Base-by-base conservation (phyloP, 1,139 yeast species). In the Candida neerlandica region DNA sequence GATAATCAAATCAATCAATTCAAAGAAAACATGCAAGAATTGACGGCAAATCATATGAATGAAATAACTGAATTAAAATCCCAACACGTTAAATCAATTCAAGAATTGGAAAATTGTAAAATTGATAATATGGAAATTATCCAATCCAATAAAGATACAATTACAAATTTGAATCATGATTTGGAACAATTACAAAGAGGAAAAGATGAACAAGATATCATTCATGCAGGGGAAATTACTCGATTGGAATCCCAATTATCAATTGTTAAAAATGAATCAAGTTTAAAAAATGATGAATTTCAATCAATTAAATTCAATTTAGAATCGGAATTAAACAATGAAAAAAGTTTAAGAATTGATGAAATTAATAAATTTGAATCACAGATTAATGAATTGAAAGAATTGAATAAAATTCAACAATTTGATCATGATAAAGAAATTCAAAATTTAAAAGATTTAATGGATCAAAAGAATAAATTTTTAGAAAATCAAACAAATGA, bases 301-400 rank as follows among this genome's bases (percentile, higher is more conserved):
- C 27, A 45, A 30, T 30, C 46, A 2, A 16, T 43, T 30, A 45
- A 46, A 34, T 46, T 39, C 15, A 47, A 43, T 14, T 46, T 46
- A 30, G 49, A 49, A 44, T 49, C 51, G 1, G 49, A 49, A 18
- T 46, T 49, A 29, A 43, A 45, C 4, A 42, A 43, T 34, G 47
- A 49, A 34, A 46, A 43, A 34, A 47, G 39, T 32, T 10, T 39
- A 23, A 38, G 46, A n/a, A 16, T 12, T 2, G 45, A 38, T 40
- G 39, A 39, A 18, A 35, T 32, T 26, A 12, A 30, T 4, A 33
- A 48, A 16, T 32, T 44, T 23, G 37, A 41, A 32, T 19, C 15
- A 6, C 39, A 48, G 35, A 30, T 23, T 16, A 29, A 37, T 26
- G 12, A 21, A 30, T 46, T 43, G 33, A 46, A 42, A 15, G 23